Base-by-base conservation (phyloP, 371 early-diverging fungal species). In the Catenaria anguillulae region DNA sequence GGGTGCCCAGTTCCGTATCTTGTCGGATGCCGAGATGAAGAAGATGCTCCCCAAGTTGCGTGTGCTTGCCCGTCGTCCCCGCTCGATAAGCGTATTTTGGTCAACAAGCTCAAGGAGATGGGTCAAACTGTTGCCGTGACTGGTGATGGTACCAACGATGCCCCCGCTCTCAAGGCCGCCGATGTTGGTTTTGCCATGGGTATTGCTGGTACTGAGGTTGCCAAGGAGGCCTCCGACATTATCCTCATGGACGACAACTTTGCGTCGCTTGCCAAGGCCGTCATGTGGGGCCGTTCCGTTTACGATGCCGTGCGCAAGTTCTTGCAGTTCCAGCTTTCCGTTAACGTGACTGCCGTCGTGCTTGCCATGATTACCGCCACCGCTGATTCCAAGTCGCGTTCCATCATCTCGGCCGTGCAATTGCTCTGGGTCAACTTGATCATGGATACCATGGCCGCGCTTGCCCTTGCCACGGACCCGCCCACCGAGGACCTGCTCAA, bases 111-210 rank as follows among this genome's bases (percentile, higher is more conserved):
- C 45, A 88, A 92, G 72, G 82, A 84, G 61, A 77, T 88, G 55
- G 90, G 87, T 33, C 90, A 95, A 68, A 87, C 93, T 29, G 96
- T 96, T 26, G 95, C 89, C 29, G 92, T 95, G 72, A 96, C 95
- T 5, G 95, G 96, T 60, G 97, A 96, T 74, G 98, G 96, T 55
- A 92, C 97, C 59, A 98, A 96, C 77, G 98, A 98, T 73, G 93
- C 88, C 2, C 96, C 95, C 31, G 93, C 96, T 4, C 81, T 97
- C 52, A 92, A 92, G 72, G 72, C 84, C 69, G 97, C 97, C 35
- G 93, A 98, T 73, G 91, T 98, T 61, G 98, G 97, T 19, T 96
- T 96, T 73, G 81, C 85, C 63, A 95, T 97, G 98, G 97, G 98
- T 60, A 89, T 95, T 67, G 77, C 89, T 45, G 97, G 98, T 56